A percentile compares a stretch with the other conserved stretches of the same genome.
These are phyloP conservation scores for Trichoderma gracile DNA, from an alignment of 2,329 filamentous ascomycete species.

Conservation along the genomic window DNA sequence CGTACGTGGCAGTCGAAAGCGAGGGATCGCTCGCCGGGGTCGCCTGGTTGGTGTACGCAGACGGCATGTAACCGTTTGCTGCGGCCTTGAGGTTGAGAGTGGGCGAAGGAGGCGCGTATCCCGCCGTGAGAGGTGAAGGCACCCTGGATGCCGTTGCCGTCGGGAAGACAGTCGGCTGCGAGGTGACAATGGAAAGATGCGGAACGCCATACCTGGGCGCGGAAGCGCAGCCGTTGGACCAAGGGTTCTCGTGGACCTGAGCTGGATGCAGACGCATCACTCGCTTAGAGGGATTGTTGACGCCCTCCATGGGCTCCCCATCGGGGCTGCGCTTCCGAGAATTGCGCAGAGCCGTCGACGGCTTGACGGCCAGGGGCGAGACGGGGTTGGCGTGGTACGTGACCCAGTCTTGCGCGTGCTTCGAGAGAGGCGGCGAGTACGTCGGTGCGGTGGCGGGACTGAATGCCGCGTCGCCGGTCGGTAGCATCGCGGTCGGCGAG, in stretches of 20 bases:
- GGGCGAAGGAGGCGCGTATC: conserved; percentile 42
- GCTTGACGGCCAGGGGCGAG: conserved; percentile 53
- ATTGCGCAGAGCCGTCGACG: conserved; percentile 43
- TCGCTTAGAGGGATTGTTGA: conserved; percentile 54
- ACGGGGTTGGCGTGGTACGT: conserved; percentile 43
- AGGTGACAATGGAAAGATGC: conserved; percentile 66
- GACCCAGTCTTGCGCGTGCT: conserved; percentile 43
- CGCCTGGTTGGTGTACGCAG: too few relatives aligned
- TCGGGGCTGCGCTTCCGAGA: conserved; percentile 55
- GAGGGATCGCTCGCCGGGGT: too few relatives aligned
- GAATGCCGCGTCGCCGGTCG: conserved; percentile 36
- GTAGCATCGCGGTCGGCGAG: conserved; percentile 48
- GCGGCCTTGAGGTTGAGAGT: too few relatives aligned
- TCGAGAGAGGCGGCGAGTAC: conserved; percentile 46
- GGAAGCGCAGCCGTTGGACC: conserved; percentile 28
- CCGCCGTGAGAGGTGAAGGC: not conserved
- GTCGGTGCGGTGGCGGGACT: conserved; percentile 39
- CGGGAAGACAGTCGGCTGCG: conserved; percentile 39
- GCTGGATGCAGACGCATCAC: conserved; percentile 35
- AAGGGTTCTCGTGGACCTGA: conserved; percentile 29
- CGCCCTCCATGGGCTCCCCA: conserved; percentile 47
- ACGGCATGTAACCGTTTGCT: too few relatives aligned
- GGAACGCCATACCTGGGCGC: conserved; percentile 64
- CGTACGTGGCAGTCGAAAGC: too few relatives aligned
- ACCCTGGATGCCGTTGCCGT: not conserved